Conservation (phyloP, 495 filamentous ascomycete genomes). For the Aspergillus mulundensis region DNA sequence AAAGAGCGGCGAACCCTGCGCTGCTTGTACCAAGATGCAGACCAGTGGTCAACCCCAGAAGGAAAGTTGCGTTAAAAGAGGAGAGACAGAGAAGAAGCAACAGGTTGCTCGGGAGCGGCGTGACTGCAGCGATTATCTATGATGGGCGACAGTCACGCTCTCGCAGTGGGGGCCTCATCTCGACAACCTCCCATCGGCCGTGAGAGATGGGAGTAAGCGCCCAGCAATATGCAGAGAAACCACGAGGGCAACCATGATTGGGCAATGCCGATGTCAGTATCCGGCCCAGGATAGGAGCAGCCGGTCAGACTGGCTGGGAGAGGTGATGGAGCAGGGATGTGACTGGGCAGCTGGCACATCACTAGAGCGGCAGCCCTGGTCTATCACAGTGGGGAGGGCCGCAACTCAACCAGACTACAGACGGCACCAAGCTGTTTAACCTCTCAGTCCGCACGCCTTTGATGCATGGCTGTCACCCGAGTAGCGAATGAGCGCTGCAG, state of each 20-base stretch:
- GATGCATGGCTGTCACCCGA: constrained; percentile 35
- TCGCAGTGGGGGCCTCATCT: constrained; percentile 3
- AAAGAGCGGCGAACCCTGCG: constrained; percentile 30
- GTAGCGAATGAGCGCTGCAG: constrained; percentile 14
- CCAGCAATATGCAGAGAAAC: constrained; percentile 22
- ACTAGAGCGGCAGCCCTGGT: constrained; percentile 29
- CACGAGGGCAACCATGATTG: constrained; percentile 28
- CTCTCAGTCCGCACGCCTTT: constrained; percentile 16
- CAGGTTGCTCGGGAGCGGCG: constrained; percentile 17
- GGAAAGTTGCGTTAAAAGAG: constrained; percentile 11
- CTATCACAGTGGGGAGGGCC: constrained; percentile 34
- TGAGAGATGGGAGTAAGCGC: constrained; percentile 30
- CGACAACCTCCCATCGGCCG: constrained; percentile 7
- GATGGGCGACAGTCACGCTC: constrained; percentile 12
- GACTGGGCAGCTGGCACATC: constrained; percentile 24
- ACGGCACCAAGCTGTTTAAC: constrained; percentile 7
- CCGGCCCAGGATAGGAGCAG: constrained; percentile 16
- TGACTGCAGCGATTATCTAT: constrained; percentile 37
- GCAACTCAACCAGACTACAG: constrained; percentile 13
- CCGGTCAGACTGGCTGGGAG: constrained; percentile 5
- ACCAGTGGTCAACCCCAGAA: constrained; percentile 25
- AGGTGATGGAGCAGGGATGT: constrained; percentile 10
- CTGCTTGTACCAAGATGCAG: constrained; percentile 16
- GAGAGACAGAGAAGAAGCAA: constrained; percentile 10
- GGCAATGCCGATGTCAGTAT: constrained; percentile 11